Evolutionary conservation across 441 rosid species (phyloP), one percentile per base, ranked within the genome.

Genomic region (Erysimum pusillum): DNA sequence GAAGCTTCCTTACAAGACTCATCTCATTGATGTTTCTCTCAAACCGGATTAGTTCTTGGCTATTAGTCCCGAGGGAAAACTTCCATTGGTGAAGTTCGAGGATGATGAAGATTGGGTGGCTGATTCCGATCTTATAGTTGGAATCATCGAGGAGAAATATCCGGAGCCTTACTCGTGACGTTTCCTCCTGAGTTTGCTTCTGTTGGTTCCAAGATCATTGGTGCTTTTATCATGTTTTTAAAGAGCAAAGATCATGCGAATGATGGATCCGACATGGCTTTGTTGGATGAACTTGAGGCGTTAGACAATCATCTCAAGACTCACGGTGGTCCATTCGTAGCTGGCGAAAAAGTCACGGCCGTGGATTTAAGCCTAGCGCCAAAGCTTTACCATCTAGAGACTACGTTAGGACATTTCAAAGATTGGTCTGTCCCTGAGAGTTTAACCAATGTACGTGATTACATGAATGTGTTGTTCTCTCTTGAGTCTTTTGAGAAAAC

Each of bases 291-390:
- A 7, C 49, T 45, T 14, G 17, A 14, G 17, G 49, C 49, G 15
- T 45, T 45, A 2, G 17, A 45, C 1, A n/a, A 14, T 14, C 49
- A 45, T 9, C 18, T 45, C 49, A 14, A 14, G 17, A 14, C 4
- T 45, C 7, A 45, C 9, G 49, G 3, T 14, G 17, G 49, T 45
- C 49, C 49, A 14, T 45, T 45, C 3, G 17, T 45, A 9, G 49
- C 17, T 2, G 49, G 49, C 2, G 49, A 45, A 14, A 45, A 14
- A 79, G 70, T 91, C 60, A 82, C 87, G 39, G 94, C 90, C 32
- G 88, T 48, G 68, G 98, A 92, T 84, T 76, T 92, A 77, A 82
- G 88, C 86, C 83, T 92, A 85, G 91, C 81, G 57, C 91, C 98
- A 9, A 89, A 92, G 82, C 80, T 92, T 71, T 87, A 85, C 81